Percentiles rank a stretch among this genome's conserved stretches.
phyloP scores from a whole-genome alignment of 2,329 filamentous ascomycete species.

The Ophioceras dolichostomum region DNA sequence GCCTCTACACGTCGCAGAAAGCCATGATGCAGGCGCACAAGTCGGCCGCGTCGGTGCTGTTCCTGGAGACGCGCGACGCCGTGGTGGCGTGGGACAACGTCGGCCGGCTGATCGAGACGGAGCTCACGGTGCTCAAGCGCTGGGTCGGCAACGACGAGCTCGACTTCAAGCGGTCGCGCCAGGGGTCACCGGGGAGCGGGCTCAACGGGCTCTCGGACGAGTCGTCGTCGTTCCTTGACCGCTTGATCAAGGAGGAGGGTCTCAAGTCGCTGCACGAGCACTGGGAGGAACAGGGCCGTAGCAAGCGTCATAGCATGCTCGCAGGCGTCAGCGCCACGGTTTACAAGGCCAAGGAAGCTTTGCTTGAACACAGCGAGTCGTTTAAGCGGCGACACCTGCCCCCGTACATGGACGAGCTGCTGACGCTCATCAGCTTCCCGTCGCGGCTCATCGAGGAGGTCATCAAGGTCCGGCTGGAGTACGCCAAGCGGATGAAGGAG shows the following conservation, averaged over 20 bases:
- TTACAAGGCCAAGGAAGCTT: constrained; percentile 80
- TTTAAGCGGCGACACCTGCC: constrained; percentile 87
- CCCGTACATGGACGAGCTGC: constrained; percentile 90
- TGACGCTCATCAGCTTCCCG: constrained; percentile 94
- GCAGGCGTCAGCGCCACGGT: constrained; percentile 76
- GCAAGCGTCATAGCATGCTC: constrained; percentile 62
- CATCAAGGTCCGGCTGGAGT: constrained; percentile 80
- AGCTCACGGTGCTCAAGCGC: constrained; percentile 79
- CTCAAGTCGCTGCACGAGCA: constrained; percentile 84
- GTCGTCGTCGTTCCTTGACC: constrained; percentile 82
- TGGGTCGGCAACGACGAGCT: constrained; percentile 97
- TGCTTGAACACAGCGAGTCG: constrained; percentile 73
- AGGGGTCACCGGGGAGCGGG: constrained; percentile 48
- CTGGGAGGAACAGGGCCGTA: constrained; percentile 27
- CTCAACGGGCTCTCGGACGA: constrained; percentile 69
- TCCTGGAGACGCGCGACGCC: constrained; percentile 72
- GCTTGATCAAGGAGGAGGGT: constrained; percentile 90
- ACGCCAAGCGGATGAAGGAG: constrained; percentile 92
- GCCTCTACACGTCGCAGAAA: constrained; percentile 69
- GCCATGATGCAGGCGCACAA: constrained; percentile 66
- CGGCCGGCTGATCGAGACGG: constrained; percentile 88
- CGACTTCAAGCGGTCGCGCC: constrained; percentile 70
- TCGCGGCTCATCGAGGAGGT: constrained; percentile 94
- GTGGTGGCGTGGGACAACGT: constrained; percentile 96
- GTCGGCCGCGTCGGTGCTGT: constrained; percentile 62